Evolutionary conservation across 768 basidiomycete genomes (phyloP).

Genomic region (Mycena albidolilacea): DNA sequence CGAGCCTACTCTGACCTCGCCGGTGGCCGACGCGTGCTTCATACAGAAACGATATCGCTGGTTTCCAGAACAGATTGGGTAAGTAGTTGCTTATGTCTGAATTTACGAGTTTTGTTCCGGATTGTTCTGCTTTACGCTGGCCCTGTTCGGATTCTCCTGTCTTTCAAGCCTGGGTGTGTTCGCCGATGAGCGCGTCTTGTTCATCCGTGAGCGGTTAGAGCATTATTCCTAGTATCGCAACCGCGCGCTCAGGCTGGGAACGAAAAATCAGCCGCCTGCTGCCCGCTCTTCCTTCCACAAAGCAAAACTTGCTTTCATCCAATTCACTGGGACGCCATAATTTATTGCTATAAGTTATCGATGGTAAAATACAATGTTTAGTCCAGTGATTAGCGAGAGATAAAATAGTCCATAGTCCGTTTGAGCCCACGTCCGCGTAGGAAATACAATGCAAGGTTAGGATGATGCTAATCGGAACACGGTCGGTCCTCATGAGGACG

Average conservation of each 20-base stretch:
- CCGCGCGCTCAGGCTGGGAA: neutral
- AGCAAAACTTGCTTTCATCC: no score
- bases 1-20: neutral
- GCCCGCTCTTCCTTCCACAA: no score
- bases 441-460: no score
- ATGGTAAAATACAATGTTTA: no score
- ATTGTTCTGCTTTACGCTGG: constrained; percentile 97
- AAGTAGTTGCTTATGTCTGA: constrained; percentile 31
- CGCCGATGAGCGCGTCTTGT: constrained; percentile 94
- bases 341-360: no score
- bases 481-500: no score
- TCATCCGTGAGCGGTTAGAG: constrained; percentile 95
- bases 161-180: constrained; percentile 94
- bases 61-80: constrained; percentile 97
- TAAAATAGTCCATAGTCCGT: no score
- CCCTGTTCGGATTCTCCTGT: constrained; percentile 97
- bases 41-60: constrained; percentile 89
- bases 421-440: no score
- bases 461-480: no score
- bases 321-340: no score
- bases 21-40: constrained; percentile 7
- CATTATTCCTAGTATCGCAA: neutral
- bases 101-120: constrained; percentile 57
- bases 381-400: no score
- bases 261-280: neutral